Percentiles rank a stretch among this genome's conserved stretches.
Evolutionary conservation across 2,329 filamentous ascomycete species (phyloP).

Genomic region (Trichoderma cornu-damae): DNA sequence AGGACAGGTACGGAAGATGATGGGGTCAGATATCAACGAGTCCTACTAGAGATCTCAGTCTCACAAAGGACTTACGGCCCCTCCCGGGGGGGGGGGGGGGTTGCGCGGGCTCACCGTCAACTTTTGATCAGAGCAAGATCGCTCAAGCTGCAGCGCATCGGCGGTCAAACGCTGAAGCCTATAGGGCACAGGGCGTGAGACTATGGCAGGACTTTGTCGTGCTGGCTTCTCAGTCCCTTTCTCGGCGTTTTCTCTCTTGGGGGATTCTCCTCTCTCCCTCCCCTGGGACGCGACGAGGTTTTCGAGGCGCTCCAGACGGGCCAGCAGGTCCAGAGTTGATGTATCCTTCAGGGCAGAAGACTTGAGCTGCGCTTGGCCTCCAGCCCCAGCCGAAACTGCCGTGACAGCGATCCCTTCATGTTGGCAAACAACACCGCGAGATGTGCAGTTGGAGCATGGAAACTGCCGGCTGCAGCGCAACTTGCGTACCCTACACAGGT

Average conservation of each 20-base stretch:
- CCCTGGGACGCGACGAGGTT: slow-evolving; percentile 21
- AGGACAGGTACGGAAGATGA: slow-evolving; percentile 32
- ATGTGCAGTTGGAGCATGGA: slow-evolving; percentile 35
- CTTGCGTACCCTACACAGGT: slow-evolving; percentile 34
- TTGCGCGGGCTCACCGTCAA: slow-evolving; percentile 26
- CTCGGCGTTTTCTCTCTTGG: not conserved
- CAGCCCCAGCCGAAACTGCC: slow-evolving; percentile 11
- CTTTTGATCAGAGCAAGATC: slow-evolving; percentile 29
- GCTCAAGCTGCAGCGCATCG: slow-evolving; percentile 33
- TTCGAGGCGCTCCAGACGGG: slow-evolving; percentile 24
- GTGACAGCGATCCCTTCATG: slow-evolving; percentile 18
- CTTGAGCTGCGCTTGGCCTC: not conserved
- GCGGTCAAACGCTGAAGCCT: slow-evolving; percentile 32
- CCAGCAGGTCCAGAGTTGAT: slow-evolving; percentile 23
- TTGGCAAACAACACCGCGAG: slow-evolving; percentile 32
- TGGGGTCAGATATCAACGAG: slow-evolving; percentile 29
- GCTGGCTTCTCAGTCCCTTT: not conserved
- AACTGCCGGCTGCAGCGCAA: slow-evolving; percentile 35
- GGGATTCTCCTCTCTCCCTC: not conserved
- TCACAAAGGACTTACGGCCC: slow-evolving; percentile 2
- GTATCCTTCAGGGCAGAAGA: slow-evolving; percentile 18
- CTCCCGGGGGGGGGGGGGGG: not conserved
- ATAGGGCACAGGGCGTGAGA: slow-evolving; percentile 25
- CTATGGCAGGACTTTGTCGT: not conserved
- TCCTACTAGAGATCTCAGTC: slow-evolving; percentile 25